Conservation (phyloP, 805 yeast species). For the Candida maris region DNA sequence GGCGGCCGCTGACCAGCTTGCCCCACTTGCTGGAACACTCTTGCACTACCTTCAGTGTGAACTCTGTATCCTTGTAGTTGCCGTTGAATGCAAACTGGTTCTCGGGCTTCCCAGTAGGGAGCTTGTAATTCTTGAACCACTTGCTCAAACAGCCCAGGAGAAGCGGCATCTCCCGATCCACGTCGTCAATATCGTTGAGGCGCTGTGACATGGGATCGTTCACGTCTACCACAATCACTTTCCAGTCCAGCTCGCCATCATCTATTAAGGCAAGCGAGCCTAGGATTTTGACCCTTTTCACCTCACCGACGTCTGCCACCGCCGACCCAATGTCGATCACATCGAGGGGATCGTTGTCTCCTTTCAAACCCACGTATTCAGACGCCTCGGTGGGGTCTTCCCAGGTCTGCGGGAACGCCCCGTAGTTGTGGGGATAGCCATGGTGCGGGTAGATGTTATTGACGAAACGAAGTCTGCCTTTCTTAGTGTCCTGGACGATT, state of each 20-base stretch:
- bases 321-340: conserved; percentile 82
- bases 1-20: conserved; percentile 43
- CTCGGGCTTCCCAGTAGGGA: conserved; percentile 76
- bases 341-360: conserved; percentile 95
- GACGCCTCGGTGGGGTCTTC: conserved; percentile 74
- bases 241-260: conserved; percentile 98
- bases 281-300: conserved; percentile 62
- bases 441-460: conserved; percentile 77
- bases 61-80: conserved; percentile 52
- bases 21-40: conserved; percentile 73
- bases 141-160: conserved; percentile 60
- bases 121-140: conserved; percentile 84
- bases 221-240: conserved; percentile 66
- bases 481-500: conserved; percentile 71
- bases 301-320: conserved; percentile 43
- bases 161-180: conserved; percentile 66
- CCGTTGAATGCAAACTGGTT: conserved; percentile 76
- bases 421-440: conserved; percentile 85
- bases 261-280: conserved; percentile 79
- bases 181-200: conserved; percentile 64
- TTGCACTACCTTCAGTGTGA: conserved; percentile 56
- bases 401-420: conserved; percentile 94
- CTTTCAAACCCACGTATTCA: conserved; percentile 43
- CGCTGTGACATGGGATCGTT: conserved; percentile 61
- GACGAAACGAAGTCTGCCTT: conserved; percentile 68